Base-by-base conservation (phyloP, 1,284 basidiomycete genomes). In the Austropuccinia psidii region DNA sequence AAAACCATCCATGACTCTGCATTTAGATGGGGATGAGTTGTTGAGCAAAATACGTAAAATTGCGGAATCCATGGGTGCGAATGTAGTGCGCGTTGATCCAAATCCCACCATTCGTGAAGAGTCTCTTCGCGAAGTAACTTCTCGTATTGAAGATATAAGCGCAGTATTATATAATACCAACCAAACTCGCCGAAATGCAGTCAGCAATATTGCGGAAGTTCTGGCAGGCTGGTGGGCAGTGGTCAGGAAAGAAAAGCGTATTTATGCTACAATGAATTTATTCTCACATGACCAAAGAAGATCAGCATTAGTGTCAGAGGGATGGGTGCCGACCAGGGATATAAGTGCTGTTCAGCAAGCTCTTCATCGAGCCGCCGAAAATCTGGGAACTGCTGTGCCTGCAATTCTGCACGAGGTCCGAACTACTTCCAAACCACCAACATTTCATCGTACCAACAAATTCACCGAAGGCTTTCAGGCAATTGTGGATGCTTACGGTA, bases 1-100 rank as follows among this genome's bases (percentile, higher is more conserved):
- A n/a, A n/a, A n/a, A n/a, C n/a, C n/a, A n/a, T n/a, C n/a, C n/a
- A n/a, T n/a, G n/a, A n/a, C n/a, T n/a, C n/a, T n/a, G 7, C 17
- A 49, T 24, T 9, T 19, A 67, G 65, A 99, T 79, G 96, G 96
- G 41, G 88, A 92, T 61, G 89, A 90, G 50, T 85, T 98, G 24
- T 87, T 98, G 35, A 87, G 90, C 78, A 99, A 98, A 86, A 98
- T 99, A 80, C 91, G 95, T 80, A 98, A 95, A 82, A 92, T 99
- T 75, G 90, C 93, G 55, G 96, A 98, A 83, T 94, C 77, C 64
- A 97, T 98, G 91, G 94, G 96, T 57, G 96, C 90, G 1, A 96
- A 93, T 0, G 84, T 98, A 73, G 98, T 95, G 83, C 92, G 93
- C 41, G 95, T 99, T 80, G 95, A 98, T 81, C 85, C 93, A 54